Conservation (phyloP, 2,329 filamentous ascomycete species). For the Ascochyta viciae-villosae region DNA sequence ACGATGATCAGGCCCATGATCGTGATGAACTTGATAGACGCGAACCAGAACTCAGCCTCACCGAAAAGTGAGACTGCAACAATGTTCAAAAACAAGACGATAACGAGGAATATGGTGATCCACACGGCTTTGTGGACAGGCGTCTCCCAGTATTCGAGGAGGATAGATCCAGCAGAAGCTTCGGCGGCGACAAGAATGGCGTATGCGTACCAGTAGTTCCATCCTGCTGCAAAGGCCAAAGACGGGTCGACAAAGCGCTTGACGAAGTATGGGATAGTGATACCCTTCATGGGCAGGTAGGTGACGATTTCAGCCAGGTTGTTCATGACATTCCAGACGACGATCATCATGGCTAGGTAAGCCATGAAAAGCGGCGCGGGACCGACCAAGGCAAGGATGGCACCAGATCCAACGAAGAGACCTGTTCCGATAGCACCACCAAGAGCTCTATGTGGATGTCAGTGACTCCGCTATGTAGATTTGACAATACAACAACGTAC, state of each 20-base stretch:
- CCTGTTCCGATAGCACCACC: constrained; percentile 62
- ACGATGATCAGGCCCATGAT: constrained; percentile 47
- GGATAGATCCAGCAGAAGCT: constrained; percentile 42
- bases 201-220: constrained; percentile 46
- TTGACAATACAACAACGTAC: constrained; percentile 17
- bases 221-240: constrained; percentile 45
- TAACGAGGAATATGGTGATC: constrained; percentile 47
- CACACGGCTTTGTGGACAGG: constrained; percentile 43
- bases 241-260: constrained; percentile 57
- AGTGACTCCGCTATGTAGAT: not conserved
- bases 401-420: constrained; percentile 46
- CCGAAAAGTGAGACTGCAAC: constrained; percentile 48
- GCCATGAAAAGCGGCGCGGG: constrained; percentile 48
- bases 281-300: constrained; percentile 49
- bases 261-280: constrained; percentile 49
- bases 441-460: constrained; percentile 59
- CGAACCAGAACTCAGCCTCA: constrained; percentile 61
- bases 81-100: constrained; percentile 46
- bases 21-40: constrained; percentile 57
- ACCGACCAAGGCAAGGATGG: constrained; percentile 41
- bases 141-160: constrained; percentile 46
- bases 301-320: constrained; percentile 51
- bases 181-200: constrained; percentile 46
- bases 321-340: constrained; percentile 52
- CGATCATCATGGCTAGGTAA: constrained; percentile 48